Evolutionary conservation across 2,329 filamentous ascomycete genomes (phyloP), one percentile per base, ranked within the genome.

Genomic region (Aspergillus alliaceus): DNA sequence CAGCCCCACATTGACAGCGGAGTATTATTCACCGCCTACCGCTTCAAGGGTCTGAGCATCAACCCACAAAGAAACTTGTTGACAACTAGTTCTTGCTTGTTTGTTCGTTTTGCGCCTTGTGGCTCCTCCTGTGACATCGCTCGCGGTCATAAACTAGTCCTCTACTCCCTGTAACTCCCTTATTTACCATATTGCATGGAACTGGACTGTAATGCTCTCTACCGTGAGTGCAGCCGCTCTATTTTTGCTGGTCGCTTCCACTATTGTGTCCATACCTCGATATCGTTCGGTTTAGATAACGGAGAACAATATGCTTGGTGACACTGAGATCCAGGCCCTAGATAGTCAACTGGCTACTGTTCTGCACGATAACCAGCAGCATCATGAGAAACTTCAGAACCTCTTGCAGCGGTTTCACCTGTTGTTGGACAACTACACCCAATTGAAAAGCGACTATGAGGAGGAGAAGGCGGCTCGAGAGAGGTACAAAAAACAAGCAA

Each of bases 371-470:
- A 69, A 66, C 24, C 60, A 71, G 34, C 63, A 59, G 20, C 66
- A 73, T 49, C 67, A 73, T 63, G 60, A 71, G 12, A 67, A 66
- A 32, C 52, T 73, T 1, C 67, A 71, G 24, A 51, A 52, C 5
- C 59, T 81, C 1, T 63, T 81, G 4, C 61, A 70, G 12, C 72
- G 76, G 34, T 79, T 81, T 59, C 68, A 69, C 5, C 67, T 72
- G 32, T 72, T 86, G 6, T 70, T 86, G n/a, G 75, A 79, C 6
- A 77, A 80, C 57, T 86, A 86, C 69, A 81, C 76, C 56, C 74
- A 76, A 0, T 73, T 87, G 29, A 84, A 82, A 65, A 83, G 78
- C 59, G 81, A 85, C 59, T 84, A 82, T 53, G 83, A 86, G 60
- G 81, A 85, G 59, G 82, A 82, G 59, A 78, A 81, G 39, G 81